Evolutionary conservation across 2,329 filamentous ascomycete species (phyloP).

Genomic region (Fusarium xyrophilum): DNA sequence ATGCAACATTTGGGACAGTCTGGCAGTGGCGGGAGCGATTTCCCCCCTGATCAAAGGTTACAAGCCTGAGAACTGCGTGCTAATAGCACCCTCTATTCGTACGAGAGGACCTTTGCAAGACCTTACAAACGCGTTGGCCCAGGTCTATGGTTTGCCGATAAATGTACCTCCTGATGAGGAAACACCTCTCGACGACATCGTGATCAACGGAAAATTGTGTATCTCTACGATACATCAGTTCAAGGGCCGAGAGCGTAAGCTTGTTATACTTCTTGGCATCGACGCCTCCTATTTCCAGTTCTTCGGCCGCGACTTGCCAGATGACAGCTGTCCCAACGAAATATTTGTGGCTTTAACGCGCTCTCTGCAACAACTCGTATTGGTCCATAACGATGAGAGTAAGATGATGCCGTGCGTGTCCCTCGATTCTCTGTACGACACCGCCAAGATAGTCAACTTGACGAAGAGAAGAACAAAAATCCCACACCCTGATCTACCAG

Average conservation of each 20-base stretch:
- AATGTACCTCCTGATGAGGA: slow-evolving; percentile 38
- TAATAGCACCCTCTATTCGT: slow-evolving; percentile 14
- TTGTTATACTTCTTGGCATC: slow-evolving; percentile 41
- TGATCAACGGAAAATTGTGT: slow-evolving; percentile 41
- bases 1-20: slow-evolving; percentile 7
- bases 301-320: slow-evolving; percentile 38
- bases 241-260: slow-evolving; percentile 44
- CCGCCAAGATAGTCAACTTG: slow-evolving; percentile 19
- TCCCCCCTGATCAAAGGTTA: slow-evolving; percentile 32
- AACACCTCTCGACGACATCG: slow-evolving; percentile 32
- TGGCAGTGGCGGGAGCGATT: slow-evolving; percentile 26
- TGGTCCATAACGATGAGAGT: slow-evolving; percentile 31
- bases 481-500: not conserved
- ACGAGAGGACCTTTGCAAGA: not conserved
- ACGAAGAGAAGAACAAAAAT: not conserved
- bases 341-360: slow-evolving; percentile 44
- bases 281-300: slow-evolving; percentile 39
- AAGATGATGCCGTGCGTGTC: slow-evolving; percentile 39
- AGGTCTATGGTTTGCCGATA: slow-evolving; percentile 28
- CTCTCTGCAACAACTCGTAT: slow-evolving; percentile 40
- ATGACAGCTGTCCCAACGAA: slow-evolving; percentile 42
- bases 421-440: slow-evolving; percentile 21
- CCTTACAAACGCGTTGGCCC: slow-evolving; percentile 12
- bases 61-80: slow-evolving; percentile 23
- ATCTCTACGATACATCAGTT: slow-evolving; percentile 46